Conservation (phyloP, 768 basidiomycete species). For the Cystofilobasidium ferigula region DNA sequence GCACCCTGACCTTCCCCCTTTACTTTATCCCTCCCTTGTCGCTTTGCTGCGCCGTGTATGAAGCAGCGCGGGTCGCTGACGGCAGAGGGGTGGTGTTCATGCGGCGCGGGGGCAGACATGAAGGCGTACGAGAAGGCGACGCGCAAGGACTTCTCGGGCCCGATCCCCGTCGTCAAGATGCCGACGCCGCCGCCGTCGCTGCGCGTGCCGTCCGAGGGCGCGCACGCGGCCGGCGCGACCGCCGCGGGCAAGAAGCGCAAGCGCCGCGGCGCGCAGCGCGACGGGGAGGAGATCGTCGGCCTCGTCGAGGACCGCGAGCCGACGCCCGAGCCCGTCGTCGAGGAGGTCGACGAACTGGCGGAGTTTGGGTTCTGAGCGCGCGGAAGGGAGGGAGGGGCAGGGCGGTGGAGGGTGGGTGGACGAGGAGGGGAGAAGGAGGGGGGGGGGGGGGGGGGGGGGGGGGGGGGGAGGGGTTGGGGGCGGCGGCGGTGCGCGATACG, state of each 20-base stretch:
- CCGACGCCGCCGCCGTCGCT: neutral
- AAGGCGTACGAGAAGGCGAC: slow-evolving; percentile 19
- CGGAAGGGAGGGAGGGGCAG: neutral
- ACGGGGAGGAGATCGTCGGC: slow-evolving; percentile 24
- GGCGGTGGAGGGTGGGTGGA: neutral
- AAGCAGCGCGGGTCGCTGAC: too few relatives aligned
- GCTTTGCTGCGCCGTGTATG: neutral
- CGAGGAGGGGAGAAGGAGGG: neutral
- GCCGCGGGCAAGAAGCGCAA: slow-evolving; percentile 8
- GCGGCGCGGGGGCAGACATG: too few relatives aligned
- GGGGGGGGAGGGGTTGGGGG: too few relatives aligned
- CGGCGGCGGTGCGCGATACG: too few relatives aligned
- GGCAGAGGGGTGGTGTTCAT: too few relatives aligned
- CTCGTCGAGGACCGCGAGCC: slow-evolving; percentile 5
- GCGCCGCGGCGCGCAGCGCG: neutral
- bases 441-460: too few relatives aligned
- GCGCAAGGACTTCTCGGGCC: slow-evolving; percentile 20
- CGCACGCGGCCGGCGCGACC: neutral
- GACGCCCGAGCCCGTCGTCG: slow-evolving; percentile 1
- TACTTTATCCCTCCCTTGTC: neutral
- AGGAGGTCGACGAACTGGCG: neutral
- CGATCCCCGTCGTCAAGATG: slow-evolving; percentile 9
- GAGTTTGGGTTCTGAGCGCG: neutral
- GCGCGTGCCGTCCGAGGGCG: neutral
- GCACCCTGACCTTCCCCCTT: neutral